Evolutionary conservation across 1,284 basidiomycete species (phyloP).

Genomic region (Inonotus hispidus): DNA sequence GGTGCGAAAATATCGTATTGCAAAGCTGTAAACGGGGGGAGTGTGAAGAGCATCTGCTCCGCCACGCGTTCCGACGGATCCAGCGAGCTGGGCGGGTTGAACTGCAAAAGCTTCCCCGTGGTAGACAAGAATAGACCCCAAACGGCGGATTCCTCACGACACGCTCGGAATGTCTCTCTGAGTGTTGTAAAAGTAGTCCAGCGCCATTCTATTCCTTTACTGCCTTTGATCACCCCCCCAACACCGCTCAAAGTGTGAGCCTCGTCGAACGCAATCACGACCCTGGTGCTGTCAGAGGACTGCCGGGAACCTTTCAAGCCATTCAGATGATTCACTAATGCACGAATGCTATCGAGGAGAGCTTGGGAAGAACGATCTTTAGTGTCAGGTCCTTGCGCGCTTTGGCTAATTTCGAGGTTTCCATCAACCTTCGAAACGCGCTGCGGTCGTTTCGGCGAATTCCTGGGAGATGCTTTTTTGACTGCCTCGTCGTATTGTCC

Average conservation of each 20-base stretch:
- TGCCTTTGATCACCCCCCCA: no score
- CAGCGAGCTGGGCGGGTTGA: neutral
- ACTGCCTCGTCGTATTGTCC: no score
- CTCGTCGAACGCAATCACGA: constrained; percentile 1
- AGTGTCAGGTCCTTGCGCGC: no score
- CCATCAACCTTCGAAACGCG: no score
- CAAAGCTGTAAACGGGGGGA: neutral
- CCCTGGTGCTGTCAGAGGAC: neutral
- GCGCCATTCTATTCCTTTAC: neutral
- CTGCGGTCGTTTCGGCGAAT: no score
- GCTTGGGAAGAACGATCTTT: neutral
- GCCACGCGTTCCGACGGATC: neutral
- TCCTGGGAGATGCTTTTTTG: no score
- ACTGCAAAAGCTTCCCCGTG: neutral
- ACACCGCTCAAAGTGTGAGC: neutral
- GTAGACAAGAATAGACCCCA: neutral
- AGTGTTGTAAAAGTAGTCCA: neutral
- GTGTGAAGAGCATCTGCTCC: neutral
- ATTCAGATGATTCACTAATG: no score
- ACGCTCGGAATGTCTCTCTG: neutral
- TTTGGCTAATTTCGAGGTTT: no score
- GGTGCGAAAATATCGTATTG: neutral
- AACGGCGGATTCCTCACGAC: neutral
- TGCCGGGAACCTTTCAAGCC: no score
- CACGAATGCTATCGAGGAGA: neutral